Percentiles rank a stretch among this genome's conserved stretches.
Evolutionary conservation across 192 early-diverging fungal species (phyloP).

Genomic region (Backusella tarrabulga): DNA sequence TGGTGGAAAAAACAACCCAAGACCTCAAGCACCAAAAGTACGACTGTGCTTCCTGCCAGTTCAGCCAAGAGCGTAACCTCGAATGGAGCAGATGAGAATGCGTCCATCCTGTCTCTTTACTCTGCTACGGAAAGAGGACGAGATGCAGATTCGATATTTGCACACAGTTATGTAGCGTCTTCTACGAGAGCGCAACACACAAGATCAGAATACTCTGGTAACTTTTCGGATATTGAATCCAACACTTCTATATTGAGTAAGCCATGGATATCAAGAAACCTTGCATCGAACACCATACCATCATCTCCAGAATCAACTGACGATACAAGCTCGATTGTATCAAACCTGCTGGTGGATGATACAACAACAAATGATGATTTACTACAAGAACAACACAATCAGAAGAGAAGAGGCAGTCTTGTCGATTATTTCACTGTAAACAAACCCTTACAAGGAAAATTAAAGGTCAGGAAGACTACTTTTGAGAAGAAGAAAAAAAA

Average conservation of each 20-base stretch:
- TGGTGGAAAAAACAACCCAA: constrained; percentile 15
- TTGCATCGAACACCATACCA: neutral
- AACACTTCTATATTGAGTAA: constrained; percentile 15
- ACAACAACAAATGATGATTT: neutral
- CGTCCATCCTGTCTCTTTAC: constrained; percentile 2
- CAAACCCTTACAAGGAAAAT: constrained; percentile 10
- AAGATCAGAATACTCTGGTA: constrained; percentile 14
- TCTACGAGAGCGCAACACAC: neutral
- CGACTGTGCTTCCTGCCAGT: neutral
- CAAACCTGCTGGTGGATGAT: neutral
- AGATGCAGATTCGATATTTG: neutral
- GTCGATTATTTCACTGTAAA: constrained; percentile 13
- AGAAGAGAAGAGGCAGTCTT: constrained; percentile 9
- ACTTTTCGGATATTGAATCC: constrained; percentile 17
- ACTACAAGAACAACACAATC: neutral
- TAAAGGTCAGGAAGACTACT: constrained; percentile 1
- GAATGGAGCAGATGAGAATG: constrained; percentile 12
- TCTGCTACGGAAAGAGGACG: neutral
- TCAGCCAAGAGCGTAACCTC: neutral
- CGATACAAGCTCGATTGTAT: neutral
- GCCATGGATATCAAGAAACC: constrained; percentile 13
- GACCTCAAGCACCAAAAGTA: neutral
- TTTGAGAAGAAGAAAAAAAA: neutral
- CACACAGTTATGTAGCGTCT: neutral
- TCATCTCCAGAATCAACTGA: neutral